A percentile compares a stretch with the other conserved stretches of the same genome.
These are phyloP conservation scores for Aciculoconidium aculeatum DNA, from an alignment of 805 yeast species.

Conservation along the genomic window DNA sequence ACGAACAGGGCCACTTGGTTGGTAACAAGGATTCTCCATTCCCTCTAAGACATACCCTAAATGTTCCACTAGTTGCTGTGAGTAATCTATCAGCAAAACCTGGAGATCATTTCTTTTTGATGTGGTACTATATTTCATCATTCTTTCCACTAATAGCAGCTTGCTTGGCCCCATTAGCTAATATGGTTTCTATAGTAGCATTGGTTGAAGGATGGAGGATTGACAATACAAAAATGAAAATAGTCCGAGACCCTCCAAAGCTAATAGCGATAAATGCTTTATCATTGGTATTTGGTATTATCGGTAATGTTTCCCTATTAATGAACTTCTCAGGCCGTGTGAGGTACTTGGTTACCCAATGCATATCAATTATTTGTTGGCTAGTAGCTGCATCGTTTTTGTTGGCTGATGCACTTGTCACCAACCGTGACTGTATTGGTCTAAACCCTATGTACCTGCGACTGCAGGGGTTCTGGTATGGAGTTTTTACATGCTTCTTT, in stretches of 20 bases:
- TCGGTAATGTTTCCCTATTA: conserved; percentile 64
- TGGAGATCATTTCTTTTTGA: conserved; percentile 29
- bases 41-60: conserved; percentile 24
- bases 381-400: conserved; percentile 51
- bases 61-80: conserved; percentile 27
- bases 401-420: conserved; percentile 40
- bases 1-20: conserved; percentile 2
- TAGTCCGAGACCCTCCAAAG: conserved; percentile 32
- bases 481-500: conserved; percentile 55
- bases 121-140: conserved; percentile 64
- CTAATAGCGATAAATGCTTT: conserved; percentile 54
- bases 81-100: conserved; percentile 28
- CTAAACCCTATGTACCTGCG: conserved; percentile 13
- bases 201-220: conserved; percentile 64
- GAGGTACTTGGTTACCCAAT: conserved; percentile 56
- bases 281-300: conserved; percentile 57
- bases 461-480: conserved; percentile 77
- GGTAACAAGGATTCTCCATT: conserved; percentile 7
- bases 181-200: conserved; percentile 67
- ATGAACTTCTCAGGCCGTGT: conserved; percentile 61
- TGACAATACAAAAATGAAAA: conserved; percentile 16
- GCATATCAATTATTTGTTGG: conserved; percentile 61
- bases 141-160: conserved; percentile 74
- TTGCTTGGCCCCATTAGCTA: conserved; percentile 74
- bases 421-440: conserved; percentile 19